Evolutionary conservation across 441 rosid species (phyloP).

Genomic region (Arabidopsis lyrata): DNA sequence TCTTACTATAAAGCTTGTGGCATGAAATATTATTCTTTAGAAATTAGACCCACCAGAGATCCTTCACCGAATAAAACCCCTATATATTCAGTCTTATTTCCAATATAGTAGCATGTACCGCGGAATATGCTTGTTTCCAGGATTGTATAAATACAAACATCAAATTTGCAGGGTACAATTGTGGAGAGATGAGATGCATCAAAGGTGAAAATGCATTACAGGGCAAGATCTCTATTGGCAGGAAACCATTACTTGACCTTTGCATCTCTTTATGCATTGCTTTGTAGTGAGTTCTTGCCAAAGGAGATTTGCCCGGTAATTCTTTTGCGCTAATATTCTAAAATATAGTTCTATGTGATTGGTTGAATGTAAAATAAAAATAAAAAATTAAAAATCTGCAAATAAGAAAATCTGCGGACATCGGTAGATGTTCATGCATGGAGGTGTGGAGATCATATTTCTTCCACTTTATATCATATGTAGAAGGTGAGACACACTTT

Average conservation of each 20-base stretch:
- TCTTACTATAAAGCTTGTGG: constrained; percentile 31
- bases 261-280: constrained; percentile 23
- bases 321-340: constrained; percentile 33
- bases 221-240: constrained; percentile 69
- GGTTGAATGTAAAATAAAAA: background rate
- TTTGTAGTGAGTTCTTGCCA: constrained; percentile 48
- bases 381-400: background rate
- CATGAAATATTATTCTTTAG: constrained; percentile 7
- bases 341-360: background rate
- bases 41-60: constrained; percentile 50
- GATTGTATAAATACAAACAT: constrained; percentile 40
- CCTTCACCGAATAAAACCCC: constrained; percentile 35
- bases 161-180: constrained; percentile 10
- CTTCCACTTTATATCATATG: background rate
- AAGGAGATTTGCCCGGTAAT: constrained; percentile 84
- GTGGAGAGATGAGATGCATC: constrained; percentile 15
- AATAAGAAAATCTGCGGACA: background rate
- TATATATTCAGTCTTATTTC: constrained; percentile 13
- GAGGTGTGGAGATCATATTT: background rate
- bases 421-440: background rate
- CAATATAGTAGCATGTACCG: constrained; percentile 41
- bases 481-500: background rate
- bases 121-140: constrained; percentile 25
- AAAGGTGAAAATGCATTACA: constrained; percentile 55
- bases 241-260: constrained; percentile 32